These are phyloP conservation scores for Daldinia loculata DNA, from an alignment of 495 filamentous ascomycete genomes.

Conservation along the genomic window DNA sequence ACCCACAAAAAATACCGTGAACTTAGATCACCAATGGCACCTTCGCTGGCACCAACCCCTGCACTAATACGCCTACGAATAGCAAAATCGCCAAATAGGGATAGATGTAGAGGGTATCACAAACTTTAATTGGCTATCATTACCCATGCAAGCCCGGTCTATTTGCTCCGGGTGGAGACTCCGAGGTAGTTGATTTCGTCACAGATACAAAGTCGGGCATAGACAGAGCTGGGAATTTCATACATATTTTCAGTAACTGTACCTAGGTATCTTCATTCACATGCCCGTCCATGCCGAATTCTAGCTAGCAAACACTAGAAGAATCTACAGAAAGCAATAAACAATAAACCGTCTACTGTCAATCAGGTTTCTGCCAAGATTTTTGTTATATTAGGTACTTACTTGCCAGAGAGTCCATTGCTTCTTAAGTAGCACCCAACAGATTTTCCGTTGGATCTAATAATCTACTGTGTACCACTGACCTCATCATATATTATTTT, in stretches of 20 bases:
- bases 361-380: conserved; percentile 26
- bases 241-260: conserved; percentile 26
- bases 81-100: conserved; percentile 29
- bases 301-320: conserved; percentile 6
- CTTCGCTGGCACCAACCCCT: conserved; percentile 25
- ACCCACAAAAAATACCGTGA: conserved; percentile 6
- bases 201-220: conserved; percentile 7
- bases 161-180: conserved; percentile 22
- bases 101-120: not conserved
- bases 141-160: conserved; percentile 7
- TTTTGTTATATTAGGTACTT: conserved; percentile 17
- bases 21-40: conserved; percentile 16
- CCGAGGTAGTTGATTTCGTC: conserved; percentile 25
- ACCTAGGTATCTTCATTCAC: conserved; percentile 1
- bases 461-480: not conserved
- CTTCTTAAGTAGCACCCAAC: conserved; percentile 6
- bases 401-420: conserved; percentile 2
- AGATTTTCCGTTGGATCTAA: not conserved
- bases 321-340: conserved; percentile 27
- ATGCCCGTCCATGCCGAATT: not conserved
- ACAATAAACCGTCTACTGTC: conserved; percentile 20
- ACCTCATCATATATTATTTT: not conserved
- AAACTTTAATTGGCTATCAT: conserved; percentile 19
- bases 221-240: conserved; percentile 4
- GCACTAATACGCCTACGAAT: conserved; percentile 11